Evolutionary conservation across 371 early-diverging fungal species (phyloP), one percentile per base, ranked within the genome.

Genomic region (Aphelidium insulamus): DNA sequence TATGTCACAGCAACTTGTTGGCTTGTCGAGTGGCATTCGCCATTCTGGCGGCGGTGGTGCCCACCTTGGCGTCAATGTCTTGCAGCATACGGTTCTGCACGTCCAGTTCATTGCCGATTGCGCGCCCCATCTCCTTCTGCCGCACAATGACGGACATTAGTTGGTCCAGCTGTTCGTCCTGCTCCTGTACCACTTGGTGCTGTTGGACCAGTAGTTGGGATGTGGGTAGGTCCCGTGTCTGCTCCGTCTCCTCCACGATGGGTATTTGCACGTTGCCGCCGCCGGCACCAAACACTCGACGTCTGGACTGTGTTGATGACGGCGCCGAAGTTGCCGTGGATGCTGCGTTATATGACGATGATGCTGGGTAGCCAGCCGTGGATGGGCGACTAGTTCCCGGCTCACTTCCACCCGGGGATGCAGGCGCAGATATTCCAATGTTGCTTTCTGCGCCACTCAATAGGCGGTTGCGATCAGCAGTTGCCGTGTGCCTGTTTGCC

Each of bases 101-200:
- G 32, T 84, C 87, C 19, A 90, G 56, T 44, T 87, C 88, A 15
- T 78, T 48, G 15, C 76, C 71, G 30, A 90, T 86, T 15, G 77
- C 71, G 25, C 59, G 17, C 2, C 87, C 88, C 45, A 86, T 60
- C 33, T 80, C 66, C 36, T 69, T 66, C 49, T 87, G 91, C 19
- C 82, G 60, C 28, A 59, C 54, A 22, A 90, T 39, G 7, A 85
- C 56, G 6, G 62, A 45, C 23, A 60, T 59, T 21, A 90, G 68
- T 19, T 71, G 62, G n/a, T 69, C 68, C 6, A 82, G 57, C 34
- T 68, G 65, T 11, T 52, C 41, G 39, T 87, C 86, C 37, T 90
- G 91, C 19, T 72, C 64, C 20, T 57, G 43, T 76, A 90, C 78
- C 30, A 69, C 53, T 24, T 64, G 52, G 15, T 59, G 48, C 45